A percentile compares a stretch with the other conserved stretches of the same genome.
Conservation (phyloP, 2,329 filamentous ascomycete genomes). For the Emmonsia crescens region DNA sequence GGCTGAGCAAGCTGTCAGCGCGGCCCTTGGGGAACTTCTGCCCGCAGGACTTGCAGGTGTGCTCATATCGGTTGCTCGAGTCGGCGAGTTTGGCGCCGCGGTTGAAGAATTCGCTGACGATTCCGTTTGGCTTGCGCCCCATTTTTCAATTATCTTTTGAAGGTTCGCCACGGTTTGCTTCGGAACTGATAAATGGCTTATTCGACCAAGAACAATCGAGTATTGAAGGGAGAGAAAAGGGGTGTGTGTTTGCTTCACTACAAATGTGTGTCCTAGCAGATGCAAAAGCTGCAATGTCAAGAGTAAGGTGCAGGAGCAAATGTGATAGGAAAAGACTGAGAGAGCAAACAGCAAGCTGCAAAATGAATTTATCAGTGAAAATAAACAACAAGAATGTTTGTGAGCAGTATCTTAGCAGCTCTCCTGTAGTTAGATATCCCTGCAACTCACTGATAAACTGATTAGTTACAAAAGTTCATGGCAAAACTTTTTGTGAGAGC, state of each 20-base stretch:
- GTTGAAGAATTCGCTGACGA: slow-evolving; percentile 82
- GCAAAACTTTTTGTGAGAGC: slow-evolving; percentile 6
- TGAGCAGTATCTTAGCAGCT: neutral
- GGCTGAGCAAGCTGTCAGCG: slow-evolving; percentile 68
- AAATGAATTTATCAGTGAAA: neutral
- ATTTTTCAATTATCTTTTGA: slow-evolving; percentile 33
- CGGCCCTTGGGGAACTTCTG: slow-evolving; percentile 85
- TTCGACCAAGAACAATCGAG: neutral
- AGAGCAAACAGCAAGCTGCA: neutral
- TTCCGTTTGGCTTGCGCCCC: slow-evolving; percentile 72
- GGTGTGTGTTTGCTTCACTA: neutral
- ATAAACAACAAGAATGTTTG: neutral
- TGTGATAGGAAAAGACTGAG: neutral
- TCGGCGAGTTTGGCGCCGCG: slow-evolving; percentile 78
- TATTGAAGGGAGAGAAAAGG: neutral
- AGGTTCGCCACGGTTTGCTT: slow-evolving; percentile 15
- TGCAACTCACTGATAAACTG: neutral
- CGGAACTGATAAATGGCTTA: neutral
- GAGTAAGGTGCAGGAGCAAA: neutral
- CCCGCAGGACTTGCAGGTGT: slow-evolving; percentile 80
- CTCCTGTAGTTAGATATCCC: neutral
- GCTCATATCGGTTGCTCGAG: slow-evolving; percentile 82
- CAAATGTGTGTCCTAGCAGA: neutral
- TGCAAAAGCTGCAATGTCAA: neutral
- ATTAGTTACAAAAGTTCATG: neutral